These are phyloP conservation scores for Golubevia pallescens DNA, from an alignment of 1,284 basidiomycete genomes.

Conservation along the genomic window DNA sequence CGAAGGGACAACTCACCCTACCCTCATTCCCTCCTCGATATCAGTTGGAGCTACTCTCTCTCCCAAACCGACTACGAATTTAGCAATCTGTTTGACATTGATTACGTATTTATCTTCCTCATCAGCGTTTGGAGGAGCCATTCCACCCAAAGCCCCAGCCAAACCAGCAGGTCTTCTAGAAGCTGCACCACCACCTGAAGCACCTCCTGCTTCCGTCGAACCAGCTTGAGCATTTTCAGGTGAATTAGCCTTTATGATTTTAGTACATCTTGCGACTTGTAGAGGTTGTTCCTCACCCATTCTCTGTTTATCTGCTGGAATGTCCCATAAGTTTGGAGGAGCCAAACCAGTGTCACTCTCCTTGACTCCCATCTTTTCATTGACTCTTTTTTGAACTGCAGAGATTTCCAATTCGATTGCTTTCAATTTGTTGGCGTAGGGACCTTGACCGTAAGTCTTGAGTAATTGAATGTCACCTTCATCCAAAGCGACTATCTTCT, in stretches of 20 bases:
- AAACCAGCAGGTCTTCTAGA: constrained; percentile 8
- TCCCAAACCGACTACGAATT: constrained; percentile 96
- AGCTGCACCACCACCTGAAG: constrained; percentile 10
- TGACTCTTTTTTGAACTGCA: constrained; percentile 92
- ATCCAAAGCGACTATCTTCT: constrained; percentile 76
- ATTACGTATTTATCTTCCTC: constrained; percentile 97
- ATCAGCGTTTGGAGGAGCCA: constrained; percentile 76
- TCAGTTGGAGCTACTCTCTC: constrained; percentile 96
- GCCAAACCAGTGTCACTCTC: constrained; percentile 98
- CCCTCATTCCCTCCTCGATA: constrained; percentile 99
- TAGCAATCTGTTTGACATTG: constrained; percentile 99
- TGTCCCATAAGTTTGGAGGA: constrained; percentile 74
- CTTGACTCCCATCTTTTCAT: constrained; percentile 74
- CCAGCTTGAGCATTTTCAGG: constrained; percentile 22
- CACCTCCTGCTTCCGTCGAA: neutral
- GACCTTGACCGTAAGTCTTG: constrained; percentile 99
- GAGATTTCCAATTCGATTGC: constrained; percentile 91
- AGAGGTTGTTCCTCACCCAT: constrained; percentile 92
- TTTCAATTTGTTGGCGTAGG: constrained; percentile 88
- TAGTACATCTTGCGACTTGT: constrained; percentile 97
- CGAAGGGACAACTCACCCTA: constrained; percentile 75
- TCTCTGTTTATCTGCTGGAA: constrained; percentile 70
- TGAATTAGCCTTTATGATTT: constrained; percentile 80
- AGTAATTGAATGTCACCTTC: constrained; percentile 99
- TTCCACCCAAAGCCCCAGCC: constrained; percentile 15